Conservation (phyloP, 306 rosid genomes). For the Cicer judaicum region DNA sequence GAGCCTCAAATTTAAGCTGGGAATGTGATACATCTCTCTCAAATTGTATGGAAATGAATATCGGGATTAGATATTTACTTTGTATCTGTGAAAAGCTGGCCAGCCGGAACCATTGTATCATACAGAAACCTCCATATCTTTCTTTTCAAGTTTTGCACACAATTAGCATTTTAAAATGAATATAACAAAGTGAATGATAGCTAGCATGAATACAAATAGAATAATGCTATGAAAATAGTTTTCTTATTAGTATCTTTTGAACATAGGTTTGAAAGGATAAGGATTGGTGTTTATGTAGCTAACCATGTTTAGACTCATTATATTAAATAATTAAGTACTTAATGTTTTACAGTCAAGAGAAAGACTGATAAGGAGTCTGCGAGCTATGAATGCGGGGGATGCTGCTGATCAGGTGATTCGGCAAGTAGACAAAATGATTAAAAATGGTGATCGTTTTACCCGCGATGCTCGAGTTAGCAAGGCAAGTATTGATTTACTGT, state of each 20-base stretch:
- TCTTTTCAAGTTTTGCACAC: conserved; percentile 8
- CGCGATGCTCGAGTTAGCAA: conserved; percentile 77
- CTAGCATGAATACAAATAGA: conserved; percentile 26
- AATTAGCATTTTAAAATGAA: conserved; percentile 25
- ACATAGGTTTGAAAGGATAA: conserved; percentile 13
- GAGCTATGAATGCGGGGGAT: conserved; percentile 94
- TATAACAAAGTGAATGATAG: conserved; percentile 13
- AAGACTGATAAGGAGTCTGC: conserved; percentile 73
- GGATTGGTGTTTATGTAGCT: conserved; percentile 25
- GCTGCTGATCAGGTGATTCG: conserved; percentile 95
- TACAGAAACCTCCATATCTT: conserved; percentile 23
- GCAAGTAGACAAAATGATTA: conserved; percentile 87
- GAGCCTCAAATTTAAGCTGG: conserved; percentile 22
- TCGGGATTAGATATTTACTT: conserved; percentile 10
- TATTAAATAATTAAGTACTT: conserved; percentile 36
- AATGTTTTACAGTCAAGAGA: conserved; percentile 81
- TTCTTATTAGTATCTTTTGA: conserved; percentile 26
- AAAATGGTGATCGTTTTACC: conserved; percentile 73
- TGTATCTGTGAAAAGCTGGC: conserved; percentile 12
- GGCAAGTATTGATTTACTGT: conserved; percentile 52
- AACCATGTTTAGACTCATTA: conserved; percentile 25
- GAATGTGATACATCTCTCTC: not conserved
- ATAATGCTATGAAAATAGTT: conserved; percentile 9
- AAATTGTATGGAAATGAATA: not conserved
- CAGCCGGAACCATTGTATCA: conserved; percentile 30